A percentile compares a stretch with the other conserved stretches of the same genome.
These are phyloP conservation scores for Ceratopteris richardii DNA, from an alignment of 75 land plant species.

Conservation along the genomic window DNA sequence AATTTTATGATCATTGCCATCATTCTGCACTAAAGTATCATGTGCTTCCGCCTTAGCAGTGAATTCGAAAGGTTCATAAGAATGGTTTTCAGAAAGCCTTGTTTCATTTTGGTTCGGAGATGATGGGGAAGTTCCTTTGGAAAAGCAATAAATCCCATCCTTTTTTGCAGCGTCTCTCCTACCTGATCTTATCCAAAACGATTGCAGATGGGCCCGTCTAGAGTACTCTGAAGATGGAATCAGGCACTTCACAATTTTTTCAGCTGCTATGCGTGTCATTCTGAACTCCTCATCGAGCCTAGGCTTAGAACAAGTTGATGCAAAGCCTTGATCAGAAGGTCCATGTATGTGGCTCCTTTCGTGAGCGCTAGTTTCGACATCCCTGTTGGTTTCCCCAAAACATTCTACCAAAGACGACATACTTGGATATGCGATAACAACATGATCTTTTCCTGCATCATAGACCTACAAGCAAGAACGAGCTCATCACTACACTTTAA, in stretches of 20 bases:
- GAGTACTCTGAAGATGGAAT: conserved; percentile 26
- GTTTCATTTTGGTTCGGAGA: neutral
- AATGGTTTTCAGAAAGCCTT: neutral
- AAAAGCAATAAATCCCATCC: neutral
- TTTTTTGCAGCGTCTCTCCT: conserved; percentile 4
- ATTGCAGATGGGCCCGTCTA: conserved; percentile 12
- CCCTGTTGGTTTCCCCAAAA: conserved; percentile 15
- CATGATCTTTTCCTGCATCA: conserved; percentile 22
- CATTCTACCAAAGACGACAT: conserved; percentile 25
- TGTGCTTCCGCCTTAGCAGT: no score
- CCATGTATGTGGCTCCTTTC: neutral
- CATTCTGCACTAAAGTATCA: no score
- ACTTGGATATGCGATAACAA: conserved; percentile 48
- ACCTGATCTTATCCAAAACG: conserved; percentile 43
- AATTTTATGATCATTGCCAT: no score
- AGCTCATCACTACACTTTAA: neutral
- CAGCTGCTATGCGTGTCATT: conserved; percentile 36
- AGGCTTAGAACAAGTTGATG: conserved; percentile 18
- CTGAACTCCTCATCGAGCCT: conserved; percentile 45
- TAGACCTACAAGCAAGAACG: conserved; percentile 24
- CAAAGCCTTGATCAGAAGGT: neutral
- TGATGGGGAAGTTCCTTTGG: neutral
- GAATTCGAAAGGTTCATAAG: no score
- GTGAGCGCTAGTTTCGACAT: neutral
- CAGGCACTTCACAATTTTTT: conserved; percentile 20